These are phyloP conservation scores for Phytophthora litchii DNA, from an alignment of 352 stramenopile genomes.

Conservation along the genomic window DNA sequence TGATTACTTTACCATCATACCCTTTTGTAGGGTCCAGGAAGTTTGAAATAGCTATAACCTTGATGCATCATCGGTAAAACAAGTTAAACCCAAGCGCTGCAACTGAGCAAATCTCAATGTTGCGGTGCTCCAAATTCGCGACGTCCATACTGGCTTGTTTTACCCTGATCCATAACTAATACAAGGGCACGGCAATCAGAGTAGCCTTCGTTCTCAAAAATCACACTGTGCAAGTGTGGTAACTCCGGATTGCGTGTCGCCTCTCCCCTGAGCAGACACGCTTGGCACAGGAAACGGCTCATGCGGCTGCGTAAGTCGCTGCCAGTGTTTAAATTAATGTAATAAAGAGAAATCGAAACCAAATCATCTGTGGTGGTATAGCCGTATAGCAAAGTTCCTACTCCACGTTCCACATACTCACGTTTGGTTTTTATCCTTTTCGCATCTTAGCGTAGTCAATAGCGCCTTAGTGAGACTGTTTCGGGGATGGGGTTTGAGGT, in stretches of 20 bases:
- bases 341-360: neutral
- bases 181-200: neutral
- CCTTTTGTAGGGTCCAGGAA: neutral
- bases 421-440: neutral
- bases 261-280: neutral
- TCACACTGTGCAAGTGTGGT: neutral
- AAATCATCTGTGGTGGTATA: neutral
- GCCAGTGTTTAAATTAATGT: neutral
- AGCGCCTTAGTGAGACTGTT: neutral
- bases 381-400: neutral
- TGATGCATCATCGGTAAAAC: neutral
- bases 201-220: neutral
- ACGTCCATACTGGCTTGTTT: neutral
- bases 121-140: neutral
- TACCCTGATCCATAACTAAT: neutral
- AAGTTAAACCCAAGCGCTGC: neutral
- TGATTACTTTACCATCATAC: neutral
- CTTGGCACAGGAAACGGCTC: neutral
- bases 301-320: neutral
- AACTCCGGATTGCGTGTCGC: neutral
- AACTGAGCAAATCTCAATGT: neutral
- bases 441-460: neutral
- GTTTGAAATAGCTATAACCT: neutral
- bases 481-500: neutral
- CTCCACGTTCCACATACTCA: neutral